A percentile compares a stretch with the other conserved stretches of the same genome.
phyloP scores from a whole-genome alignment of 169 alveolate genomes.

The Cytauxzoon felis region DNA sequence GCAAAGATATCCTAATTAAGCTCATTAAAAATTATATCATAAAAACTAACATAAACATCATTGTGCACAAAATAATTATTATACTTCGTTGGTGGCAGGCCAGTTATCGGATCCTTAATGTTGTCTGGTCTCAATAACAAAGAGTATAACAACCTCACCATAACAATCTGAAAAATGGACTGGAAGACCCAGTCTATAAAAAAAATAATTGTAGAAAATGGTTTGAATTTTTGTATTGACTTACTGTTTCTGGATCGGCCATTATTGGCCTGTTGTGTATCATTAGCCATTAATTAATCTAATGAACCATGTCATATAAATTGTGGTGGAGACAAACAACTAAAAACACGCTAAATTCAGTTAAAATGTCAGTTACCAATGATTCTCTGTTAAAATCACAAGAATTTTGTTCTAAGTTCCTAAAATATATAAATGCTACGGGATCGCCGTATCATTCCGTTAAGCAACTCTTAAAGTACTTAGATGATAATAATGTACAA shows the following conservation, averaged over 20 bases:
- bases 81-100: neutral
- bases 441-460: constrained; percentile 63
- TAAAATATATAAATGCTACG: constrained; percentile 46
- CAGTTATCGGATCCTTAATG: constrained; percentile 4
- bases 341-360: neutral
- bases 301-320: neutral
- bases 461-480: constrained; percentile 29
- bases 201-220: too few relatives aligned
- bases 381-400: constrained; percentile 30
- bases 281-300: neutral
- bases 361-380: constrained; percentile 19
- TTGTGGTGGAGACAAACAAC: neutral
- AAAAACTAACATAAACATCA: constrained; percentile 31
- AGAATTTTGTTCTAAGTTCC: constrained; percentile 16
- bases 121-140: constrained; percentile 4
- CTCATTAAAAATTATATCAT: neutral
- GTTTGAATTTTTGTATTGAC: too few relatives aligned
- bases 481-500: constrained; percentile 26
- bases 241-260: neutral
- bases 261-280: neutral
- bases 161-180: constrained; percentile 15
- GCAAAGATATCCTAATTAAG: constrained; percentile 39
- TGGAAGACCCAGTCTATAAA: constrained; percentile 38
- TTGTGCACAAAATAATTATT: constrained; percentile 6
- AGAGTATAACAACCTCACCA: constrained; percentile 18